Conservation (phyloP, 805 yeast species). For the Schwanniomyces vanrijiae region DNA sequence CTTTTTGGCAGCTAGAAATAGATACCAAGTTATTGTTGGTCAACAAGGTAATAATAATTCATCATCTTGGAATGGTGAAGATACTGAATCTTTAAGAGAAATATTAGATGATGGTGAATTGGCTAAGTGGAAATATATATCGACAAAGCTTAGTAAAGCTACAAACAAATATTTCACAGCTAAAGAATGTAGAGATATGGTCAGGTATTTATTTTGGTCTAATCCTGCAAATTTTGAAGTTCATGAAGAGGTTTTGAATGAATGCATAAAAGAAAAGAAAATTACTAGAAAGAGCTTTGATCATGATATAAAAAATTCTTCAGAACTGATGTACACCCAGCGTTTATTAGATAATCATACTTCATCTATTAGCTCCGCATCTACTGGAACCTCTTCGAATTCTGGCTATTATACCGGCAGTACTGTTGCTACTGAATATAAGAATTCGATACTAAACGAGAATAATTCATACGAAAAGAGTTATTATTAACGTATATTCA, state of each 20-base stretch:
- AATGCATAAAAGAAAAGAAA: slow-evolving; percentile 36
- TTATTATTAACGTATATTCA: background rate
- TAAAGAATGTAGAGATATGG: slow-evolving; percentile 54
- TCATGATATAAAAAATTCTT: slow-evolving; percentile 9
- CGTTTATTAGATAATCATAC: slow-evolving; percentile 5
- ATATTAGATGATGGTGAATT: slow-evolving; percentile 68
- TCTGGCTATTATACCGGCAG: background rate
- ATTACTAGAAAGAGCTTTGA: slow-evolving; percentile 33
- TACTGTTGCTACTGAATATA: background rate
- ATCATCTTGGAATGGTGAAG: slow-evolving; percentile 60
- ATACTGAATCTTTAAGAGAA: slow-evolving; percentile 48
- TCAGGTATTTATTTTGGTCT: slow-evolving; percentile 51
- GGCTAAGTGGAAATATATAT: slow-evolving; percentile 68
- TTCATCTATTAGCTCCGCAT: background rate
- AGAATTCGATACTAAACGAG: background rate
- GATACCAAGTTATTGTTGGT: slow-evolving; percentile 79
- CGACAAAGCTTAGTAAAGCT: slow-evolving; percentile 57
- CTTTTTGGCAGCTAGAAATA: slow-evolving; percentile 70
- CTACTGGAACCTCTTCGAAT: background rate
- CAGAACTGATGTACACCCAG: slow-evolving; percentile 10
- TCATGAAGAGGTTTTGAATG: slow-evolving; percentile 43
- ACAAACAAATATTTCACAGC: slow-evolving; percentile 53
- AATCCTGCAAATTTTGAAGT: slow-evolving; percentile 62
- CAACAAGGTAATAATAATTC: slow-evolving; percentile 75
- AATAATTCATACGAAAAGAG: background rate